A percentile compares a stretch with the other conserved stretches of the same genome.
Conservation (phyloP, 1,139 yeast genomes). For the Debaryomycetaceae sp. region DNA sequence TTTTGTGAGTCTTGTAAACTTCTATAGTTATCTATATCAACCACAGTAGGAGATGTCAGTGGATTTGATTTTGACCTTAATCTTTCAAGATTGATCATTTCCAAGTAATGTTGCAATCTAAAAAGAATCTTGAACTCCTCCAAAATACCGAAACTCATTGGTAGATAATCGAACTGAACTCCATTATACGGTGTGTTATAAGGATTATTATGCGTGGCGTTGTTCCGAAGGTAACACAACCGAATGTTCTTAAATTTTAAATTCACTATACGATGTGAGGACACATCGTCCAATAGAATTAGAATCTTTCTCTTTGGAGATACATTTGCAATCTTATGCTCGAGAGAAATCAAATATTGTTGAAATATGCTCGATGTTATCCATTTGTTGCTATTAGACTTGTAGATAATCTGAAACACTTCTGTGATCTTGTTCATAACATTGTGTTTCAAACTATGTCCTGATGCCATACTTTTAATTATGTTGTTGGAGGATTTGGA, state of each 20-base stretch:
- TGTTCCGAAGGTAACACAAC: constrained; percentile 41
- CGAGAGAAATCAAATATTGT: constrained; percentile 57
- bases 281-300: constrained; percentile 57
- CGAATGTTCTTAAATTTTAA: constrained; percentile 52
- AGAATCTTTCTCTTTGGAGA: constrained; percentile 46
- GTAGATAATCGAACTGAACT: constrained; percentile 48
- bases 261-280: constrained; percentile 60
- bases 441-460: constrained; percentile 17
- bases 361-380: constrained; percentile 63
- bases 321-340: constrained; percentile 46
- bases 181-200: constrained; percentile 33
- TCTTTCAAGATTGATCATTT: constrained; percentile 42
- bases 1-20: constrained; percentile 7
- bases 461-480: constrained; percentile 26
- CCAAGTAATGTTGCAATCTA: constrained; percentile 57
- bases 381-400: constrained; percentile 63
- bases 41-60: neutral
- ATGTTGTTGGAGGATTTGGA: constrained; percentile 26
- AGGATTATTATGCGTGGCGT: constrained; percentile 39
- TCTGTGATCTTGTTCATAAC: constrained; percentile 48
- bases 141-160: constrained; percentile 63
- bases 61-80: constrained; percentile 13
- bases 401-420: constrained; percentile 51
- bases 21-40: constrained; percentile 1
- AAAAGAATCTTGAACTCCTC: constrained; percentile 60